Conservation (phyloP, 2,329 filamentous ascomycete species). For the Moelleriella libera region DNA sequence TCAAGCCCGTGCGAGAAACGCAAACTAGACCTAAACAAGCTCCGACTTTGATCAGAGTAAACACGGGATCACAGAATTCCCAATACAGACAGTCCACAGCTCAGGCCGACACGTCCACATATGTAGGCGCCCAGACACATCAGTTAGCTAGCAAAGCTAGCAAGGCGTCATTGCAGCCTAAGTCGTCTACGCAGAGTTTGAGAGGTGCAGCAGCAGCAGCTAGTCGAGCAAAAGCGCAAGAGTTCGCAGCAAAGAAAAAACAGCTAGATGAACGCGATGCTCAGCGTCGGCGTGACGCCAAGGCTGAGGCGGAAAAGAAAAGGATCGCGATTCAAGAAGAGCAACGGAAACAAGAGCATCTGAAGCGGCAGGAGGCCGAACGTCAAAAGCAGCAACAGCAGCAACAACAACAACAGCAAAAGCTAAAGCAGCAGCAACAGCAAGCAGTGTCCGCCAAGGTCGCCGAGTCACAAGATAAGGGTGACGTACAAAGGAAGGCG, state of each 20-base stretch:
- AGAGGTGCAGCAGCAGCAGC: conserved; percentile 45
- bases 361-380: conserved; percentile 46
- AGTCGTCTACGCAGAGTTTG: conserved; percentile 42
- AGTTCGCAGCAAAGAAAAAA: conserved; percentile 66
- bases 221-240: conserved; percentile 56
- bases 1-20: conserved; percentile 48
- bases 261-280: conserved; percentile 73
- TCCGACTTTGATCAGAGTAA: conserved; percentile 58
- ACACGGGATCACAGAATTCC: conserved; percentile 47
- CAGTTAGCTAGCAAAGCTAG: conserved; percentile 51
- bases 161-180: conserved; percentile 48
- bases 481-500: conserved; percentile 48
- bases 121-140: conserved; percentile 20
- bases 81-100: conserved; percentile 45
- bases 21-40: conserved; percentile 47
- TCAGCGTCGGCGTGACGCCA: conserved; percentile 67
- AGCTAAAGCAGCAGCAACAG: conserved; percentile 45
- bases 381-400: conserved; percentile 47
- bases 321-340: conserved; percentile 53
- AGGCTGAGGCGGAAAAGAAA: conserved; percentile 68
- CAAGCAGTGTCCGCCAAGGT: conserved; percentile 42
- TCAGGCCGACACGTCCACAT: conserved; percentile 29
- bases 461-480: conserved; percentile 51
- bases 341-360: conserved; percentile 43
- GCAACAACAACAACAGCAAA: conserved; percentile 42